Evolutionary conservation across 371 early-diverging fungal genomes (phyloP), one percentile per base, ranked within the genome.

Genomic region (Batrachochytrium dendrobatidis): DNA sequence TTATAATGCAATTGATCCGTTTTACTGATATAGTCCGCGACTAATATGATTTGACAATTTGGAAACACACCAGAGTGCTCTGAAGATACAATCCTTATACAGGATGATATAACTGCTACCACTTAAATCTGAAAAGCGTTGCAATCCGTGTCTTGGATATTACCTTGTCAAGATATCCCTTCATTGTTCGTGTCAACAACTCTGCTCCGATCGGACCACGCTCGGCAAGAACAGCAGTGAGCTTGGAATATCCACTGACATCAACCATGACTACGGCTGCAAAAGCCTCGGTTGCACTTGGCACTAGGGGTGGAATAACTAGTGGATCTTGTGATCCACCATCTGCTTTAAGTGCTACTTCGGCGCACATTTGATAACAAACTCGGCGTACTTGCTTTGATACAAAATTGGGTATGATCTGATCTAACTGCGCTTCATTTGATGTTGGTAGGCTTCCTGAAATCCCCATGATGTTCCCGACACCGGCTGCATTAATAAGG

Each of bases 251-350:
- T 18, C 79, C 79, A 32, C 72, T 71, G 18, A 79, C 79, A 55
- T 78, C 79, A 26, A 66, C 77, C 79, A 78, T 78, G 29, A 78
- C 74, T 15, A 75, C 77, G 6, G 75, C 79, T 22, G 72, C 77
- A 62, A 75, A 79, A 1, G 58, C 46, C 18, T 71, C 67, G 1
- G 29, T 56, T 6, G 73, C 75, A 1, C 43, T n/a, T 20, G 77
- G 71, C 25, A 58, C 43, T 44, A 69, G 15, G 8, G 34, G 44
- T 30, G 53, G 53, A 17, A n/a, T 22, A 34, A 12, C 56, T 7
- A 32, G 34, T 12, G 44, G 53, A 7, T 46, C 58, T 2, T 29
- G 6, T 5, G 58, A 57, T 18, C 25, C 20, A 30, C 25, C 22
- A 3, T 50, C 22, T 22, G 26, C 56, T 12, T 50, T 29, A 15